A percentile compares a stretch with the other conserved stretches of the same genome.
Evolutionary conservation across 2,329 filamentous ascomycete genomes (phyloP).

Genomic region (Cercospora sp.): DNA sequence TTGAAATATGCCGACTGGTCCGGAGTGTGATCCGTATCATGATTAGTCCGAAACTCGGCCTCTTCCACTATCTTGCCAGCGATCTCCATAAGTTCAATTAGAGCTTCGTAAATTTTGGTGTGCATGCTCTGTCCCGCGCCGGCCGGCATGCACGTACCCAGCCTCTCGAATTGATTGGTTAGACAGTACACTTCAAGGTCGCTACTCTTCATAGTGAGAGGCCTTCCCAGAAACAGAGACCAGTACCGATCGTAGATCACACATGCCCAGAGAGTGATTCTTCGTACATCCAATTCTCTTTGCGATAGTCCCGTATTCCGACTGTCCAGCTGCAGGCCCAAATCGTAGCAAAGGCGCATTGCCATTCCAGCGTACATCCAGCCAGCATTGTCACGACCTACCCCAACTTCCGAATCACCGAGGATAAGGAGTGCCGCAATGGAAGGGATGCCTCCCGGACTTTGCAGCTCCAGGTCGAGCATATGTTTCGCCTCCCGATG

Average conservation of each 20-base stretch:
- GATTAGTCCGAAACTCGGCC: slow-evolving; percentile 26
- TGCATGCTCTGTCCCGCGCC: slow-evolving; percentile 28
- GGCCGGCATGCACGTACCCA: slow-evolving; percentile 31
- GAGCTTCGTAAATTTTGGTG: slow-evolving; percentile 31
- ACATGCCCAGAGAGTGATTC: slow-evolving; percentile 34
- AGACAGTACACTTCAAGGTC: slow-evolving; percentile 32
- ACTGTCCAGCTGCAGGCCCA: slow-evolving; percentile 33
- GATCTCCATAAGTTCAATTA: slow-evolving; percentile 34
- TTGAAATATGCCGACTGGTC: slow-evolving; percentile 33
- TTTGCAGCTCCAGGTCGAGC: slow-evolving; percentile 32
- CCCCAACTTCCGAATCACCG: slow-evolving; percentile 30
- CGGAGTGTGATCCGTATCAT: slow-evolving; percentile 19
- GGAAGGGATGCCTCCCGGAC: slow-evolving; percentile 31
- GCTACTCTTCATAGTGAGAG: slow-evolving; percentile 32
- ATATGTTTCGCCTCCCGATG: slow-evolving; percentile 33
- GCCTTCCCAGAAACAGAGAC: slow-evolving; percentile 32
- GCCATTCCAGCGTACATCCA: slow-evolving; percentile 35
- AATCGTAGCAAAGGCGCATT: slow-evolving; percentile 31
- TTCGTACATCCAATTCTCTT: slow-evolving; percentile 29
- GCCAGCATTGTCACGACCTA: slow-evolving; percentile 31
- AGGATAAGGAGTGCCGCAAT: slow-evolving; percentile 31
- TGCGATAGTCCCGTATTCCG: slow-evolving; percentile 28
- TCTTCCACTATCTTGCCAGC: slow-evolving; percentile 33
- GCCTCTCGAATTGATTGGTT: slow-evolving; percentile 29
- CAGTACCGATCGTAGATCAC: slow-evolving; percentile 34